Base-by-base conservation (phyloP, 345 rosid genomes). In the Salix udensis region DNA sequence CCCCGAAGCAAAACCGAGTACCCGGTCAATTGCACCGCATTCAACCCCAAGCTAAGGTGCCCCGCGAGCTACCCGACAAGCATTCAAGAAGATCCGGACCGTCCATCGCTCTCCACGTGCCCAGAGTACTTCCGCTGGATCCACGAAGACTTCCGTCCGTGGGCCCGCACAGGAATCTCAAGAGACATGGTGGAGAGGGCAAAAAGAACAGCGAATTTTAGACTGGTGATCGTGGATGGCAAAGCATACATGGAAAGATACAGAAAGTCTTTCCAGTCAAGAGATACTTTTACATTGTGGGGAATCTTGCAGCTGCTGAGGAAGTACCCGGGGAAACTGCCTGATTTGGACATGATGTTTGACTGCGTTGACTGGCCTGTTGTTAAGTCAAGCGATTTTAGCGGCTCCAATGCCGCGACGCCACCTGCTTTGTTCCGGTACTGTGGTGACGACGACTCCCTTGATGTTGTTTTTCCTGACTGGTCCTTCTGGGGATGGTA, bases 1-100 rank as follows among this genome's bases (percentile, higher is more conserved):
- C 77, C 81, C 30, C 60, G 58, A 28, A 46, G 61, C 39, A 84
- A 67, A 74, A 19, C 83, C 4, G 85, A 85, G 28, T 28, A 83
- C 70, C 89, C 90, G 73, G 88, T 87, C 31, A 77, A 88, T 75
- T 89, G 96, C 85, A 73, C 76, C 46, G 81, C 67, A 16, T 74
- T 66, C 23, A 76, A 77, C 78, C 79, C 39, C 74, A 82, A 80
- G 8, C 21, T 77, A 74, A 34, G 76, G 39, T 89, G 96, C 76
- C 91, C 91, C 46, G 10, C 46, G 7, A 55, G 73, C 52, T 88
- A 89, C 75, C 89, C 89, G 1, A 62, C 78, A 0, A 55, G 36
- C 1, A n/a, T 26, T 34, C 30, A 73, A 5, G 82, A 79, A 1
- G 77, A 68, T 71, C 82, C 78, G 0, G 78, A 75, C 79, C 70